Evolutionary conservation across 768 basidiomycete species (phyloP).

Genomic region (Pulveroboletus sp.): DNA sequence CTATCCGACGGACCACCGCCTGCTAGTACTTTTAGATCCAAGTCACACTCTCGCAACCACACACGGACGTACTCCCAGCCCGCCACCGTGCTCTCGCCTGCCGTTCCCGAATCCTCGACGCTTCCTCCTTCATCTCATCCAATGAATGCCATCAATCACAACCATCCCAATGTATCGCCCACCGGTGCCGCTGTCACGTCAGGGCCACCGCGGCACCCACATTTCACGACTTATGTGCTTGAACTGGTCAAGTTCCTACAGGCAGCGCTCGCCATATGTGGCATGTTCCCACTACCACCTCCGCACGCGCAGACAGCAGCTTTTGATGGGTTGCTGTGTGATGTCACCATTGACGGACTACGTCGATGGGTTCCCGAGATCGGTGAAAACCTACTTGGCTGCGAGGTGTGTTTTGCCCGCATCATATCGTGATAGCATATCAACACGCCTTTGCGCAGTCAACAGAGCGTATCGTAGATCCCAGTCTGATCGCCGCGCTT

Average conservation of each 20-base stretch:
- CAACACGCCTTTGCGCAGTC: slow-evolving; percentile 38
- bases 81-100: slow-evolving; percentile 19
- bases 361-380: slow-evolving; percentile 63
- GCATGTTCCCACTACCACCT: slow-evolving; percentile 45
- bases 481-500: slow-evolving; percentile 63
- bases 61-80: slow-evolving; percentile 30
- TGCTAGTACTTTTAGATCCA: slow-evolving; percentile 23
- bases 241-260: slow-evolving; percentile 76
- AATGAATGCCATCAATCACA: slow-evolving; percentile 8
- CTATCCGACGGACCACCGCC: slow-evolving; percentile 41
- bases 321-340: slow-evolving; percentile 72
- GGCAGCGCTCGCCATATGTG: slow-evolving; percentile 66
- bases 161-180: slow-evolving; percentile 17
- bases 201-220: slow-evolving; percentile 25
- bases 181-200: slow-evolving; percentile 1
- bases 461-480: slow-evolving; percentile 71
- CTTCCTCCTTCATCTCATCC: slow-evolving; percentile 25
- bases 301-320: slow-evolving; percentile 7
- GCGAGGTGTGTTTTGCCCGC: slow-evolving; percentile 45
- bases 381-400: slow-evolving; percentile 54
- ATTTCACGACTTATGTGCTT: slow-evolving; percentile 65
- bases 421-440: neutral
- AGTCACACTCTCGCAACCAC: slow-evolving; percentile 29
- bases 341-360: slow-evolving; percentile 69
- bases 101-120: slow-evolving; percentile 21